These are phyloP conservation scores for Cryphonectria japonica DNA, from an alignment of 2,329 filamentous ascomycete genomes.

Conservation along the genomic window DNA sequence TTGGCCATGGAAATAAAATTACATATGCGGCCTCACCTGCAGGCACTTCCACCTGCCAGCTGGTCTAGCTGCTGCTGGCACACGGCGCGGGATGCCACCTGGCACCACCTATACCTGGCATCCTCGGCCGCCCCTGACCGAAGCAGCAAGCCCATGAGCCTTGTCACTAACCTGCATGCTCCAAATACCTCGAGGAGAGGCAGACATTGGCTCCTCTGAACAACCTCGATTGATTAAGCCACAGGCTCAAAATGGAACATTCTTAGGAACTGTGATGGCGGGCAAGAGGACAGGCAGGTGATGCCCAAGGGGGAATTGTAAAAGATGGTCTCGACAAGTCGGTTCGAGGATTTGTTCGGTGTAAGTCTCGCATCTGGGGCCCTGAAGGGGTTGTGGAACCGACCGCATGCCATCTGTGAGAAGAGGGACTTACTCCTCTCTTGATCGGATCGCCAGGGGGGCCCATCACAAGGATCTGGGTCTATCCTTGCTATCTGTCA, in stretches of 20 bases:
- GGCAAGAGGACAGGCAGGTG: not conserved
- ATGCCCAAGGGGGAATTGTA: not conserved
- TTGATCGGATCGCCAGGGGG: constrained; percentile 13
- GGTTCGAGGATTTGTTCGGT: constrained; percentile 4
- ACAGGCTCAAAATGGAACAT: not conserved
- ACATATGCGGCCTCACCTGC: constrained; percentile 23
- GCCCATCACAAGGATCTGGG: not conserved
- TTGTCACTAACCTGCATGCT: constrained; percentile 18
- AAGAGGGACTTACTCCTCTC: constrained; percentile 10
- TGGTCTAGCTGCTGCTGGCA: constrained; percentile 19
- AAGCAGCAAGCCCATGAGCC: constrained; percentile 19
- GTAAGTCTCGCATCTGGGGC: not conserved
- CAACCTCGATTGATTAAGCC: constrained; percentile 7
- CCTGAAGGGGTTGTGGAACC: not conserved
- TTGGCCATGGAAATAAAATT: constrained; percentile 19
- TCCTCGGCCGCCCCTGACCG: constrained; percentile 21
- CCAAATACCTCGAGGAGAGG: not conserved
- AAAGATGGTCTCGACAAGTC: not conserved
- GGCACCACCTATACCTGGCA: constrained; percentile 23
- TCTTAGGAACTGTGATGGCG: constrained; percentile 12
- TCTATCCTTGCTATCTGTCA: constrained; percentile 24
- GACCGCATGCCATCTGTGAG: constrained; percentile 16
- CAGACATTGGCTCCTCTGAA: constrained; percentile 16
- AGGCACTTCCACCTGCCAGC: constrained; percentile 20
- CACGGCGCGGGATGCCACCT: constrained; percentile 21